phyloP scores from a whole-genome alignment of 768 basidiomycete species.

The Pholiota molesta region DNA sequence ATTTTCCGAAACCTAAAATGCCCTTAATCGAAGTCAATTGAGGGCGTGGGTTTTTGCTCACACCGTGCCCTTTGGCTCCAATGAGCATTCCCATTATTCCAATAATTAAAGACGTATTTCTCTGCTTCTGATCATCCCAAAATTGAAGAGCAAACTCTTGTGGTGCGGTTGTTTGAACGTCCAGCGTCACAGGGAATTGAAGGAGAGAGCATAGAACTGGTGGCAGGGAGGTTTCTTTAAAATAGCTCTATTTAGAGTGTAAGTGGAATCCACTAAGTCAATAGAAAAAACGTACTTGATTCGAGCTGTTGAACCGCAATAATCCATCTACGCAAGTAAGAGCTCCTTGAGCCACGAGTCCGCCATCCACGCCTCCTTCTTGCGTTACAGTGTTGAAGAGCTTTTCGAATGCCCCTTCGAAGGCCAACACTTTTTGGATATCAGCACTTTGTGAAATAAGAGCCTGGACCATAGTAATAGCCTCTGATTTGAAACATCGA shows the following conservation, averaged over 20 bases:
- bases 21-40: not conserved
- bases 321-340: conserved; percentile 84
- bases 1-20: conserved; percentile 55
- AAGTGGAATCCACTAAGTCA: conserved; percentile 17
- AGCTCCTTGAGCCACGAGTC: conserved; percentile 84
- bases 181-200: conserved; percentile 68
- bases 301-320: conserved; percentile 90
- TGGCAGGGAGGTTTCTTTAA: conserved; percentile 84
- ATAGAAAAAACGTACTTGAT: conserved; percentile 65
- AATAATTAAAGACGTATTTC: conserved; percentile 78
- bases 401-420: conserved; percentile 96
- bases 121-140: conserved; percentile 92
- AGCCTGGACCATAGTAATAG: conserved; percentile 78
- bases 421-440: conserved; percentile 95
- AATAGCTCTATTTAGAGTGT: conserved; percentile 75
- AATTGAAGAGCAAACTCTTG: conserved; percentile 95
- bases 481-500: conserved; percentile 51
- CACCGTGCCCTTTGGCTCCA: conserved; percentile 66
- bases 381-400: conserved; percentile 85
- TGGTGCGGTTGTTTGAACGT: conserved; percentile 59
- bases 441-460: conserved; percentile 87
- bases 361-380: conserved; percentile 93
- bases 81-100: conserved; percentile 87
- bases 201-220: conserved; percentile 67
- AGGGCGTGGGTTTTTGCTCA: conserved; percentile 34